A percentile compares a stretch with the other conserved stretches of the same genome.
Conservation (phyloP, 2,329 filamentous ascomycete species). For the Nemania abortiva region DNA sequence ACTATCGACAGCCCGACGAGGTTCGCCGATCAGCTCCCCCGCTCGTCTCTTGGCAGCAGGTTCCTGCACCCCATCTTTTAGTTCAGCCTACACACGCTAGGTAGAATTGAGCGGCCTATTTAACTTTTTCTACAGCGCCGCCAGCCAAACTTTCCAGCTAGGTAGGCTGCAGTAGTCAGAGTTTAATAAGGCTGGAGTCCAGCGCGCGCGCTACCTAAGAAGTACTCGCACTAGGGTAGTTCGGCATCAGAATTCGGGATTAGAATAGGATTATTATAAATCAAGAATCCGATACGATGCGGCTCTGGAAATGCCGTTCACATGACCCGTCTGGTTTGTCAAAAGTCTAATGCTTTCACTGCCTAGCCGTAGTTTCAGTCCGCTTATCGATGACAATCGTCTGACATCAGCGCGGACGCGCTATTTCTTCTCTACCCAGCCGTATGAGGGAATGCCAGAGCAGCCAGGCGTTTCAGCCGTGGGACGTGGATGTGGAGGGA, state of each 20-base stretch:
- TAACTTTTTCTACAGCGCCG: slow-evolving; percentile 8
- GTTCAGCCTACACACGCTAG: background rate
- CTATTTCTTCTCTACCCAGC: slow-evolving; percentile 29
- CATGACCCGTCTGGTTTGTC: slow-evolving; percentile 16
- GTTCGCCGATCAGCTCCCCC: slow-evolving; percentile 17
- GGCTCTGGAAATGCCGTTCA: background rate
- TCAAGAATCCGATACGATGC: background rate
- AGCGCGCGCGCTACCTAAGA: background rate
- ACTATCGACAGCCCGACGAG: slow-evolving; percentile 18
- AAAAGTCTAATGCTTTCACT: background rate
- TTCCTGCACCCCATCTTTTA: slow-evolving; percentile 34
- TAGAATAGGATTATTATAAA: background rate
- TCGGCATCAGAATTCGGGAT: no score
- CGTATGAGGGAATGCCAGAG: slow-evolving; percentile 35
- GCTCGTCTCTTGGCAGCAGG: slow-evolving; percentile 17
- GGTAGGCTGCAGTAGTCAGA: background rate
- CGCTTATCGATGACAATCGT: slow-evolving; percentile 27
- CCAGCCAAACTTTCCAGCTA: slow-evolving; percentile 14
- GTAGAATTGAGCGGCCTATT: slow-evolving; percentile 10
- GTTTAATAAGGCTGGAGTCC: background rate
- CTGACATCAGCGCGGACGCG: slow-evolving; percentile 39
- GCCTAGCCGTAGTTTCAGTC: slow-evolving; percentile 7
- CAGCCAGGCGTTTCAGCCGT: slow-evolving; percentile 27
- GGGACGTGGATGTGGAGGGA: slow-evolving; percentile 7
- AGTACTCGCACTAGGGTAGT: no score